Conservation (phyloP, 768 basidiomycete genomes). For the Phaeotremella fagi region DNA sequence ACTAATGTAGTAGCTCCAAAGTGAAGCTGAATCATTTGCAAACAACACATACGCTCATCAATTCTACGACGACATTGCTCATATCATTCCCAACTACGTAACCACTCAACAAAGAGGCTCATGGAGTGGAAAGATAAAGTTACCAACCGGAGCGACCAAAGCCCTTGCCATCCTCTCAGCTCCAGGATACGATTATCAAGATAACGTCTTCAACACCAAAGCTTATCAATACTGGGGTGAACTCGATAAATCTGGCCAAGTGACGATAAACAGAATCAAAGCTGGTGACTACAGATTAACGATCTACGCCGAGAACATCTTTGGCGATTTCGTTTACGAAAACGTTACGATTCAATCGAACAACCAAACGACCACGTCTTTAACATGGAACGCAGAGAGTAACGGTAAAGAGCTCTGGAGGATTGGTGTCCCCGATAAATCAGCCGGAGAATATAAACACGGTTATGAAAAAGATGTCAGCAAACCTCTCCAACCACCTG, state of each 20-base stretch:
- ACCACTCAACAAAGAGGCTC: not conserved
- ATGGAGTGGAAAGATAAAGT: slow-evolving; percentile 1
- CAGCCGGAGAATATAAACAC: slow-evolving; percentile 29
- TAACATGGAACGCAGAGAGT: slow-evolving; percentile 10
- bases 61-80: not conserved
- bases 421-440: slow-evolving; percentile 28
- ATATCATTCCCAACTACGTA: not conserved
- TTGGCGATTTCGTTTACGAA: slow-evolving; percentile 26
- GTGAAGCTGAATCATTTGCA: not conserved
- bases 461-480: slow-evolving; percentile 19
- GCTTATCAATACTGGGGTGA: slow-evolving; percentile 34
- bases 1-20: not conserved
- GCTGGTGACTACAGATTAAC: slow-evolving; percentile 31
- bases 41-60: not conserved
- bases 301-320: slow-evolving; percentile 28
- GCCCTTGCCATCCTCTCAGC: slow-evolving; percentile 19
- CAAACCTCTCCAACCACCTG: slow-evolving; percentile 20
- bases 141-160: slow-evolving; percentile 17
- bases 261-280: slow-evolving; percentile 22
- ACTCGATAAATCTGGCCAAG: slow-evolving; percentile 11
- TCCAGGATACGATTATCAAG: slow-evolving; percentile 25
- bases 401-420: slow-evolving; percentile 25
- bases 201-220: slow-evolving; percentile 15
- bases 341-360: slow-evolving; percentile 14
- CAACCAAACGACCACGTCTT: not conserved